phyloP scores from a whole-genome alignment of 2,329 filamentous ascomycete species.

The Onygenales sp. region DNA sequence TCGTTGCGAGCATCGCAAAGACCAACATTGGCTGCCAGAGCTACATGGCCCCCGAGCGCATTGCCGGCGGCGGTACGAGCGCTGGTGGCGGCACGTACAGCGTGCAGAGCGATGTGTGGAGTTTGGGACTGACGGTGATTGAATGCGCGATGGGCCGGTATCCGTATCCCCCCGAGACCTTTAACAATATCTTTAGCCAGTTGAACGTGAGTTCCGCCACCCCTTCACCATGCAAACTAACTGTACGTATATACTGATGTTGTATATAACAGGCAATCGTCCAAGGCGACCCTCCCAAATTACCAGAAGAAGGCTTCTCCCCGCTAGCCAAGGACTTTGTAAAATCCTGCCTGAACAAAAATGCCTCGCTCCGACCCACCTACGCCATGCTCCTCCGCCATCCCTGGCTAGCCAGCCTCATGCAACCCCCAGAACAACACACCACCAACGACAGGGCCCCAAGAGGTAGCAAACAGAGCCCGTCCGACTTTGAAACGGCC shows the following conservation, averaged over 20 bases:
- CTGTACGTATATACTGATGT: slow-evolving; percentile 7
- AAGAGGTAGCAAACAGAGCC: slow-evolving; percentile 23
- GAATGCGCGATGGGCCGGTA: slow-evolving; percentile 93
- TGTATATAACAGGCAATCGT: slow-evolving; percentile 68
- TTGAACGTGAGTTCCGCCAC: slow-evolving; percentile 62
- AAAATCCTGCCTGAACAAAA: slow-evolving; percentile 80
- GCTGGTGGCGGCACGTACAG: slow-evolving; percentile 79
- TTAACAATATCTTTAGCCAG: slow-evolving; percentile 97
- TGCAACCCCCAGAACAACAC: slow-evolving; percentile 53
- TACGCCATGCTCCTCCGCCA: slow-evolving; percentile 86
- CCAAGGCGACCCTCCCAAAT: slow-evolving; percentile 84
- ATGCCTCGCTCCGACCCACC: slow-evolving; percentile 82
- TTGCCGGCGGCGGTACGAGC: slow-evolving; percentile 70
- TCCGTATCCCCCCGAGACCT: slow-evolving; percentile 93
- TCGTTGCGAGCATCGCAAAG: slow-evolving; percentile 94
- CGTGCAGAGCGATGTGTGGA: slow-evolving; percentile 98
- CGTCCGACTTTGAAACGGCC: slow-evolving; percentile 39
- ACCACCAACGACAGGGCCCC: slow-evolving; percentile 25
- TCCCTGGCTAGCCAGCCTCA: slow-evolving; percentile 70
- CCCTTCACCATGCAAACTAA: slow-evolving; percentile 6
- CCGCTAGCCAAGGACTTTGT: slow-evolving; percentile 79
- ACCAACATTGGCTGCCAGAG: slow-evolving; percentile 99
- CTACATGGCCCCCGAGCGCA: slow-evolving; percentile 97
- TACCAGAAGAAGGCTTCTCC: slow-evolving; percentile 72
- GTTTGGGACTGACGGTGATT: slow-evolving; percentile 84